Evolutionary conservation across 371 early-diverging fungal genomes (phyloP).

Genomic region (Coemansia sp.): DNA sequence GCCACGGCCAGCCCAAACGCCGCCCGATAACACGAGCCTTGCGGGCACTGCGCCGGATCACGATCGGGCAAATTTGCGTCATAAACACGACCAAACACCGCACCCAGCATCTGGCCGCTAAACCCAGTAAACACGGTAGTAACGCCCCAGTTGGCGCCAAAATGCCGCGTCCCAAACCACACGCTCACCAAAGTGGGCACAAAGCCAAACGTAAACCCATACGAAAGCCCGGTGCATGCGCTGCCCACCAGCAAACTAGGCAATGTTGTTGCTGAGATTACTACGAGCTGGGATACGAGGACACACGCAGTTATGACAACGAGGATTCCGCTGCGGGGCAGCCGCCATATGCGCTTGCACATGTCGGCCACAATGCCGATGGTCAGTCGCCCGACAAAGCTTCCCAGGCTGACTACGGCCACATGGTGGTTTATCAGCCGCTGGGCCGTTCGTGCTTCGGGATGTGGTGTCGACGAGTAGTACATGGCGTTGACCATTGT

Average conservation of each 20-base stretch:
- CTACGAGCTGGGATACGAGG: constrained; percentile 36
- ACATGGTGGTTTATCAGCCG: constrained; percentile 51
- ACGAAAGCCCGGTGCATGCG: constrained; percentile 42
- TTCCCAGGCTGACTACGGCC: constrained; percentile 43
- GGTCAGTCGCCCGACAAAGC: constrained; percentile 42
- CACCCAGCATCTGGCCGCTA: constrained; percentile 49
- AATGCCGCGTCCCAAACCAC: constrained; percentile 50
- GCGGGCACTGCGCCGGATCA: constrained; percentile 41
- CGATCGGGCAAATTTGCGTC: constrained; percentile 47
- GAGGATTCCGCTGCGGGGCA: constrained; percentile 49
- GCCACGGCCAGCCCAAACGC: constrained; percentile 36
- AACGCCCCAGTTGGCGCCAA: constrained; percentile 51
- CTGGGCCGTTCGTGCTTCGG: constrained; percentile 38
- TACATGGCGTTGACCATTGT: constrained; percentile 51
- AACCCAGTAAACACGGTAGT: constrained; percentile 32
- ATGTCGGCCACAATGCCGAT: constrained; percentile 41
- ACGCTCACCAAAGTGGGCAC: constrained; percentile 49
- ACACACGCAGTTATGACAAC: constrained; percentile 26
- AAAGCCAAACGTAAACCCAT: constrained; percentile 48
- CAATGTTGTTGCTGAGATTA: constrained; percentile 16
- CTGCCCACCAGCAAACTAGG: constrained; percentile 33
- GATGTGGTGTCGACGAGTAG: constrained; percentile 28
- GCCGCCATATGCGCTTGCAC: constrained; percentile 41
- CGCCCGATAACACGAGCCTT: constrained; percentile 39
- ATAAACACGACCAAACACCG: constrained; percentile 44